Base-by-base conservation (phyloP, 768 basidiomycete species). In the Russula earlei region DNA sequence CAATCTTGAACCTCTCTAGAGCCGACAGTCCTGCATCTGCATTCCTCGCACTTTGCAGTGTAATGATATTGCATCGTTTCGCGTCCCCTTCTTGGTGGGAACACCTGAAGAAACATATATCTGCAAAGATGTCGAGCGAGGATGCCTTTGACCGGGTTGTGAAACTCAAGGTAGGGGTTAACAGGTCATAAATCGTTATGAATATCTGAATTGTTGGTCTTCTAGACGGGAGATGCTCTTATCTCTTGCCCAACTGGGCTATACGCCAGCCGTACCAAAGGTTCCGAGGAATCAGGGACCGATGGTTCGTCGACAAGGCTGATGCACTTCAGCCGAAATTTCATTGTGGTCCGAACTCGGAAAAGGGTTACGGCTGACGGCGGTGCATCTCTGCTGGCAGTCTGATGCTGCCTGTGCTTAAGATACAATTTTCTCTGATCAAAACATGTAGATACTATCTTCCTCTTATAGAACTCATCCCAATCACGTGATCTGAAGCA, bases 41-140 rank as follows among this genome's bases (percentile, higher is more conserved):
- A 0, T 67, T 88, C 3, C 70, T 88, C 1, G 85, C 85, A 56
- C 71, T 87, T 1, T 86, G 84, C 52, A 78, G 78, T 1, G 70
- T 86, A 0, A 68, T 79, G 0, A 77, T 88, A n/a, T 60, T 87
- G 2, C 86, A 87, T 59, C 74, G 86, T 1, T 88, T 88, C 66
- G 85, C 85, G 0, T 87, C 87, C 0, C 83, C 83, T 0, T 74
- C 82, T 2, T 87, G 86, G 86, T 85, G 84, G 81, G 75, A 81
- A 0, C 84, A 87, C 60, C 64, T 88, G 0, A 71, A 76, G 1
- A 77, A 81, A 19, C 85, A 87, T 62, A 82, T 87, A 4, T 80
- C 83, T 0, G 81, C 82, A 0, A 77, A 85, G 58, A 75, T 85
- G 52, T 76, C 77, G 0, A 69, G 71, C 6, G 75, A 72, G 1